These are phyloP conservation scores for Sherardia arvensis DNA, from an alignment of 257 asterid genomes.

Conservation along the genomic window DNA sequence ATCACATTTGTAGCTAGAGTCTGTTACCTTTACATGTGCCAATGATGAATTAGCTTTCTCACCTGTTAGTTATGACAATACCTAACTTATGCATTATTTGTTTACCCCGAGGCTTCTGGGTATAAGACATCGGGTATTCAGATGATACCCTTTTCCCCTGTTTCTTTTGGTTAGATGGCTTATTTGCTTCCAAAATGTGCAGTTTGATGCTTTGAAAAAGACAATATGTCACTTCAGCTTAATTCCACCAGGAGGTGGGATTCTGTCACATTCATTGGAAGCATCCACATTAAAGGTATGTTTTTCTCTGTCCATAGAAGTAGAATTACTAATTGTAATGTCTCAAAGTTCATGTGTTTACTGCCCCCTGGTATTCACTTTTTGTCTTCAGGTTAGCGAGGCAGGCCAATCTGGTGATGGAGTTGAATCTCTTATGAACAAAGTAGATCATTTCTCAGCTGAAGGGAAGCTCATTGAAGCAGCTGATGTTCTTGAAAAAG, in stretches of 20 bases:
- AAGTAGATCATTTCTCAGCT: conserved; percentile 64
- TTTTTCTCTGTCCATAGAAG: not conserved
- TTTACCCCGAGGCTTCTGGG: not conserved
- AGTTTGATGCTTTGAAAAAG: conserved; percentile 81
- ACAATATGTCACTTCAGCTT: conserved; percentile 79
- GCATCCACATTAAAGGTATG: conserved; percentile 84
- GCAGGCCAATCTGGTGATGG: conserved; percentile 78
- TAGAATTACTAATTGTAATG: too few species aligned
- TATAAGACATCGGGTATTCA: not conserved
- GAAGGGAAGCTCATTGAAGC: conserved; percentile 78
- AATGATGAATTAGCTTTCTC: not conserved
- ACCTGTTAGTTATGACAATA: not conserved
- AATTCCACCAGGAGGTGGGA: conserved; percentile 82
- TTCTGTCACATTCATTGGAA: conserved; percentile 78
- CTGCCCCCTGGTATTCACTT: not conserved
- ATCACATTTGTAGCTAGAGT: too few species aligned
- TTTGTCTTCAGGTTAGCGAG: conserved; percentile 53
- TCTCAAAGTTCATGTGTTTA: not conserved
- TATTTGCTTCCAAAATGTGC: conserved; percentile 3
- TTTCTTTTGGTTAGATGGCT: not conserved
- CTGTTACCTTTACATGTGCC: too few species aligned
- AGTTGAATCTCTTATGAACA: conserved; percentile 70
- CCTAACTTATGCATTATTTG: not conserved
- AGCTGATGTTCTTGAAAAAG: conserved; percentile 76
- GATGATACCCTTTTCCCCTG: not conserved